Base-by-base conservation (phyloP, 2,329 filamentous ascomycete species). In the Fusarium metavorans region DNA sequence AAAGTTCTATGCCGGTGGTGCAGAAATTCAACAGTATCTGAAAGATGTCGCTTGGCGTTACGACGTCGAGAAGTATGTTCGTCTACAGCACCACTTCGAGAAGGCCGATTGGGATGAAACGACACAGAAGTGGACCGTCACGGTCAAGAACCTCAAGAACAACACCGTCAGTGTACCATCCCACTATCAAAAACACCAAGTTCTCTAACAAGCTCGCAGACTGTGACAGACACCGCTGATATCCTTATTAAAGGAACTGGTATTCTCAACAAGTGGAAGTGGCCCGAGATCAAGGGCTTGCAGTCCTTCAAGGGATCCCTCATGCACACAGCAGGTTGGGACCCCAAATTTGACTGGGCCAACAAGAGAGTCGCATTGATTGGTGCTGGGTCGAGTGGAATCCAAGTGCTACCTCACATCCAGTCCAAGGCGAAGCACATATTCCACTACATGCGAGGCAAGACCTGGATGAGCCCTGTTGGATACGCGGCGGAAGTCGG, bases 11-110 rank as follows among this genome's bases (percentile, higher is more conserved):
- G 64, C 68, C 3, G 41, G 35, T 5, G 68, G 52, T 7, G 64
- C 68, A 30, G 68, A 70, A 41, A 70, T 70, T 50, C 65, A 59
- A 5, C 25, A 54, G 20, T 70, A 70, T 27, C 35, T 70, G 13
- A 64, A 70, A 37, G 43, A 35, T 11, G 25, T 68, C 14, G 61
- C 62, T 9, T 52, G 45, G 61, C 61, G 66, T 13, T 68, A 68
- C 32, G 37, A 54, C 13, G 62, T 61, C 2, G 66, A 68, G 16
- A 37, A 23, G 3, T 66, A 66, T 61, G 64, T 66, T n/a, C 64
- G 64, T 34, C 41, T 66, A 2, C 43, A 35, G 8, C 64, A 66
- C 11, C 27, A 20, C 27, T 54, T 54, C 8, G 50, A 54, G 27
- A 54, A 54, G 27, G 50, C 50, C 18, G 50, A 54, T 54, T 54